These are phyloP conservation scores for Cadophora sp. DNA, from an alignment of 2,329 filamentous ascomycete genomes.

Conservation along the genomic window DNA sequence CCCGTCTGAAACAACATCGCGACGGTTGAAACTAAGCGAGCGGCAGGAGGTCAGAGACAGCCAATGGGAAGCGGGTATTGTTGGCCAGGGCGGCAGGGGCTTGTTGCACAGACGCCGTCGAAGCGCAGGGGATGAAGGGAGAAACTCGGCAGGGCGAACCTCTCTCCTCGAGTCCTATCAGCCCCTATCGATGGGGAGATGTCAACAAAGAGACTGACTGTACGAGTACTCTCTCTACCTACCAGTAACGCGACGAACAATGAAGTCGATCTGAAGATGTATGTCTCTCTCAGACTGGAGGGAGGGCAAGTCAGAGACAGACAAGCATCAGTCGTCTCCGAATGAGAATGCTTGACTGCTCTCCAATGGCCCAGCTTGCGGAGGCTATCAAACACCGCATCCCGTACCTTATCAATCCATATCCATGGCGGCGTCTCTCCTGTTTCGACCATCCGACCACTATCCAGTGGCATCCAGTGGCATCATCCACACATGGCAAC, in stretches of 20 bases:
- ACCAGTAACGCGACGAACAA: too few species aligned
- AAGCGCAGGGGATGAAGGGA: neutral
- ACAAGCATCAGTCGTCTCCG: neutral
- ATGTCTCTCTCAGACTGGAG: neutral
- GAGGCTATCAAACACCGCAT: constrained; percentile 2
- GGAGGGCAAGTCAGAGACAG: neutral
- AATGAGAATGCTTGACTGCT: neutral
- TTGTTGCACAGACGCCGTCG: constrained; percentile 8
- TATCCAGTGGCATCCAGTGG: neutral
- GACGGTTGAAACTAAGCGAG: constrained; percentile 31
- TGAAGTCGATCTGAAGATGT: neutral
- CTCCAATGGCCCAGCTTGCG: neutral
- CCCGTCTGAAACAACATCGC: constrained; percentile 22
- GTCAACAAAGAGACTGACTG: neutral
- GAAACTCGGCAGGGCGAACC: neutral
- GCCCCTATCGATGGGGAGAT: constrained; percentile 2
- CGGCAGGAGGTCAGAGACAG: constrained; percentile 2
- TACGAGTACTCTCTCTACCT: too few species aligned
- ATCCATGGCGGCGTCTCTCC: neutral
- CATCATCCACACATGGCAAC: constrained; percentile 17
- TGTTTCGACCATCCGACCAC: constrained; percentile 36
- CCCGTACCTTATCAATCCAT: neutral
- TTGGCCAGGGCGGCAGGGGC: neutral
- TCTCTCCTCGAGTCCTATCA: neutral
- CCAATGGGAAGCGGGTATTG: neutral